Base-by-base conservation (phyloP, 768 basidiomycete species). In the Termitomyces sp. region DNA sequence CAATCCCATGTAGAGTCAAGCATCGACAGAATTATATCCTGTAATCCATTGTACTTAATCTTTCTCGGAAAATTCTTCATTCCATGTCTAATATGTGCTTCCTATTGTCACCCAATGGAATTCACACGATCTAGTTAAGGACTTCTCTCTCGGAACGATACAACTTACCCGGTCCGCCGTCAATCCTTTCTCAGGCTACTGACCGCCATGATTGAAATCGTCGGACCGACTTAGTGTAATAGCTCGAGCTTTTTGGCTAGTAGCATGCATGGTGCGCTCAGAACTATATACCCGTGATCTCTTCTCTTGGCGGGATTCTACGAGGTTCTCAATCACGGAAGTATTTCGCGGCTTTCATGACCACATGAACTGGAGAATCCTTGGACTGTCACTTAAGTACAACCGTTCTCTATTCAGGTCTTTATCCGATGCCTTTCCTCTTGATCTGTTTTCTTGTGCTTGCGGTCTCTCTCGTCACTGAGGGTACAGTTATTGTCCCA, bases 401-500 rank as follows among this genome's bases (percentile, higher is more conserved):
- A 17, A 27, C 25, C 14, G 10, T 25, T 4, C n/a, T 9, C 40
- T 6, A 42, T 23, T 23, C n/a, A 14, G 49, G 5, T 3, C 17
- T 23, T 17, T 16, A 25, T 50, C 21, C 45, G 23, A 57, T 65
- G 54, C 19, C 38, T 40, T 41, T n/a, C n/a, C 23, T 59, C 53
- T 40, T 62, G 12, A 35, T 34, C 17, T 56, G 34, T 43, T 47
- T 56, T 8, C 41, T 62, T 38, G 58, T 43, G 3, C 52, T 59
- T 42, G 23, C 56, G 1, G 49, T 53, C n/a, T 14, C 56, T 17
- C 51, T 64, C 6, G 54, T 66, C 25, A 66, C 65, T 6, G 63
- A 58, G 16, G 72, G 75, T 34, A 71, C 73, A 10, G 77, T 82
- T 53, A 83, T 86, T 55, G 83, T 85, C 10, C 78, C 84, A 10